Conservation (phyloP, 2,329 filamentous ascomycete genomes). For the Neophaeococcomyces mojaviensis region DNA sequence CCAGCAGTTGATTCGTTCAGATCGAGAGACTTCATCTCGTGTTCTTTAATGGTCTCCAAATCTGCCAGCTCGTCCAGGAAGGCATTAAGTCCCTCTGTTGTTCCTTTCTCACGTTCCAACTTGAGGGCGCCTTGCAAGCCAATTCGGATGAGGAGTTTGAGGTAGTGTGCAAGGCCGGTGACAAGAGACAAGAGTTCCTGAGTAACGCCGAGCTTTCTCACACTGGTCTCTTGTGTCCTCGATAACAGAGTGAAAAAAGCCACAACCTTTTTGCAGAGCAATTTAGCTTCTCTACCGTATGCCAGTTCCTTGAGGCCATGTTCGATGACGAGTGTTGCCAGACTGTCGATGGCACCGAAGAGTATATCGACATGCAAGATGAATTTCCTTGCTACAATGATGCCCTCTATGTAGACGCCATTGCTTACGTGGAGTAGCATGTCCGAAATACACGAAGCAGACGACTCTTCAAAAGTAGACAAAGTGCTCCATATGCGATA, state of each 20-base stretch:
- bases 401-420: conserved; percentile 88
- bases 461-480: conserved; percentile 94
- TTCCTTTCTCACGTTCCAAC: conserved; percentile 74
- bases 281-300: conserved; percentile 91
- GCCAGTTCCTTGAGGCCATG: conserved; percentile 75
- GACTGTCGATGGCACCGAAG: conserved; percentile 77
- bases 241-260: conserved; percentile 93
- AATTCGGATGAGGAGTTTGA: conserved; percentile 94
- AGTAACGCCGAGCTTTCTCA: conserved; percentile 85
- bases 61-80: conserved; percentile 80
- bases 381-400: conserved; percentile 90
- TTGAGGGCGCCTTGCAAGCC: conserved; percentile 89
- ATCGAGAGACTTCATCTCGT: conserved; percentile 59
- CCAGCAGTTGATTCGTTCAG: conserved; percentile 57
- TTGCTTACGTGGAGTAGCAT: conserved; percentile 99
- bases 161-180: conserved; percentile 90
- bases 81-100: conserved; percentile 65
- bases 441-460: conserved; percentile 94
- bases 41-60: conserved; percentile 67
- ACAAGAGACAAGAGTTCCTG: conserved; percentile 97
- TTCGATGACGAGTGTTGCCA: conserved; percentile 65
- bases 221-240: conserved; percentile 86
- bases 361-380: conserved; percentile 93
- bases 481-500: conserved; percentile 97
- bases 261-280: conserved; percentile 99